Conservation (phyloP, 2,329 filamentous ascomycete species). For the Nothophaeocryptopus gaeumannii region DNA sequence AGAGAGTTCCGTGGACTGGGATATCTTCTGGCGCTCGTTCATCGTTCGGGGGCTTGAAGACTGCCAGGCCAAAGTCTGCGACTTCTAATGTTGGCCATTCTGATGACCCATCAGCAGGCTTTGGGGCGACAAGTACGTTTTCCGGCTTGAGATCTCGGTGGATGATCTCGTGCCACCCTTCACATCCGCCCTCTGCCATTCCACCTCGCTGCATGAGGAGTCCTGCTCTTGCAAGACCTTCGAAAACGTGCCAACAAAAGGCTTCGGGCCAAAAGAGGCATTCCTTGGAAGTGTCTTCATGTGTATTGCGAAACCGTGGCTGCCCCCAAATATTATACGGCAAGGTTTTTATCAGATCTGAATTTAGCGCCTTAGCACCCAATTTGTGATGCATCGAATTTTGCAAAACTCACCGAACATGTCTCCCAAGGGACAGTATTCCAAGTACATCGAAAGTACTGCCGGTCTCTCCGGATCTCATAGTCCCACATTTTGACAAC, state of each 20-base stretch:
- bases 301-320: neutral
- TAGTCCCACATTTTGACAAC: slow-evolving; percentile 1
- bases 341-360: neutral
- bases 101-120: neutral
- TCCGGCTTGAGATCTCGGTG: slow-evolving; percentile 96
- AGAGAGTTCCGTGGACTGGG: neutral
- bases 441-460: slow-evolving; percentile 2
- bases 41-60: neutral
- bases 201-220: slow-evolving; percentile 4
- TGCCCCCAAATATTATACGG: neutral
- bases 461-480: neutral
- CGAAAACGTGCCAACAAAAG: slow-evolving; percentile 7
- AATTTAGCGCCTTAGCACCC: neutral
- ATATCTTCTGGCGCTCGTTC: neutral
- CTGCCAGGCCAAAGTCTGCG: slow-evolving; percentile 2
- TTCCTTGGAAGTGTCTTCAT: neutral
- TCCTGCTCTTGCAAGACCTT: slow-evolving; percentile 5
- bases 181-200: neutral
- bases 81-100: slow-evolving; percentile 2
- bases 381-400: neutral
- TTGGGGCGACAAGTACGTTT: slow-evolving; percentile 84
- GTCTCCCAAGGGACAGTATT: slow-evolving; percentile 8
- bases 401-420: neutral
- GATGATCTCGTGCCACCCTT: slow-evolving; percentile 70
- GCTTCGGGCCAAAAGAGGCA: slow-evolving; percentile 9